Evolutionary conservation across 768 basidiomycete species (phyloP).

Genomic region (Cyclocybe cylindracea): DNA sequence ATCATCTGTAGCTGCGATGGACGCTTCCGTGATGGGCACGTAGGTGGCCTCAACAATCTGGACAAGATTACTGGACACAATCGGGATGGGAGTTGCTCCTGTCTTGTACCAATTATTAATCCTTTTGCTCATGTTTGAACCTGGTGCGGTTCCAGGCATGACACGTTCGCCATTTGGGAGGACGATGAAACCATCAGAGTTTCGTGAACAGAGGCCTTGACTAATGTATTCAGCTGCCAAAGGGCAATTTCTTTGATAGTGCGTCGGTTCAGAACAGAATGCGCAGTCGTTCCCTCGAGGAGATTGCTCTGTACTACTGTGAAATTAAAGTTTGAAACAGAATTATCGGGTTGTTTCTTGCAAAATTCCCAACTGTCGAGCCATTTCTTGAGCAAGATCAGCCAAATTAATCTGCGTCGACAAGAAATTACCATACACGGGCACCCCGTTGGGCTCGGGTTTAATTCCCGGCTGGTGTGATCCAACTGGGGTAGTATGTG

Average conservation of each 20-base stretch:
- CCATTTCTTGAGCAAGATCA: too few species aligned
- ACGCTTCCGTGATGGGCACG: too few species aligned
- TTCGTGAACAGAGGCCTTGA: constrained; percentile 4
- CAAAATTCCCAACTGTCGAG: too few species aligned
- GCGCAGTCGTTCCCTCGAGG: background rate
- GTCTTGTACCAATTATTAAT: constrained; percentile 12
- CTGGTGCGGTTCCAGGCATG: background rate
- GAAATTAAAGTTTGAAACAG: background rate
- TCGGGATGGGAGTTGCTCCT: background rate
- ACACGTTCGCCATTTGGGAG: constrained; percentile 5
- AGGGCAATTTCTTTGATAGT: constrained; percentile 1
- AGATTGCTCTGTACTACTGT: background rate
- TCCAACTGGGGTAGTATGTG: background rate
- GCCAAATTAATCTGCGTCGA: too few species aligned
- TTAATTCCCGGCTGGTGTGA: background rate
- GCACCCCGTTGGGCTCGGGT: too few species aligned
- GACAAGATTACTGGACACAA: constrained; percentile 1
- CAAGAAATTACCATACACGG: too few species aligned
- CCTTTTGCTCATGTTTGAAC: constrained; percentile 10
- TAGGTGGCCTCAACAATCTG: too few species aligned
- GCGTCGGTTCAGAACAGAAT: constrained; percentile 6
- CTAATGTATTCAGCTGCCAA: constrained; percentile 4
- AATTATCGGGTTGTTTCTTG: background rate
- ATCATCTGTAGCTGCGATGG: too few species aligned
- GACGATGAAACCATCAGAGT: constrained; percentile 3